A percentile compares a stretch with the other conserved stretches of the same genome.
Evolutionary conservation across 805 yeast species (phyloP).

Genomic region (Tetrapisispora arboricola): DNA sequence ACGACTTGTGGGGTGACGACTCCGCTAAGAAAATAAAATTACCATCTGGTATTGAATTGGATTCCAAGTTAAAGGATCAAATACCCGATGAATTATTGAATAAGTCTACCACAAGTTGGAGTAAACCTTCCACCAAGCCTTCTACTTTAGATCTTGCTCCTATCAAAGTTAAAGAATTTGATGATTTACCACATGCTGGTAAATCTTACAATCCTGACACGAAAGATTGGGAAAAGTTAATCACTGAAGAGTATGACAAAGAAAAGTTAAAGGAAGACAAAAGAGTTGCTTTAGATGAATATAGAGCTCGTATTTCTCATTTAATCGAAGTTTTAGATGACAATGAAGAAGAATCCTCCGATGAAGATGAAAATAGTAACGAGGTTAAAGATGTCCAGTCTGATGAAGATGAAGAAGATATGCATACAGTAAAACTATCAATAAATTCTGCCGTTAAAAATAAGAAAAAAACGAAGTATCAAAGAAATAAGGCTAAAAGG

Average conservation of each 20-base stretch:
- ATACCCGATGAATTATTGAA: conserved; percentile 34
- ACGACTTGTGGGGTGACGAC: conserved; percentile 64
- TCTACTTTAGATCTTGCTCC: conserved; percentile 44
- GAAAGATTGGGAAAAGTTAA: conserved; percentile 68
- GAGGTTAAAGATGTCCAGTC: conserved; percentile 32
- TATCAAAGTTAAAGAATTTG: conserved; percentile 41
- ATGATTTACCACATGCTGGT: conserved; percentile 64
- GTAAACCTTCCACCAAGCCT: conserved; percentile 46
- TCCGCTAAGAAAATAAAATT: conserved; percentile 10
- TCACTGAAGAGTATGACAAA: conserved; percentile 51
- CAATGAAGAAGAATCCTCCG: conserved; percentile 40
- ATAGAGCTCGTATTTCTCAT: conserved; percentile 51
- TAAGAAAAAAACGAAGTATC: conserved; percentile 66
- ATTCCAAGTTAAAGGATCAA: conserved; percentile 14
- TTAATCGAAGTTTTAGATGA: conserved; percentile 55
- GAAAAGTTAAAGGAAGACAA: conserved; percentile 62
- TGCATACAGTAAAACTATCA: conserved; percentile 42
- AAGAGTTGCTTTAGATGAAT: conserved; percentile 49
- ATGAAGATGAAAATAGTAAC: conserved; percentile 18
- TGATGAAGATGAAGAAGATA: conserved; percentile 29
- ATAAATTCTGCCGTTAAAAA: conserved; percentile 57
- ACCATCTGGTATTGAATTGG: conserved; percentile 25
- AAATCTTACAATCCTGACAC: conserved; percentile 83
- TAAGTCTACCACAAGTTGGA: conserved; percentile 37
- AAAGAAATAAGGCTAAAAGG: conserved; percentile 60